A percentile compares a stretch with the other conserved stretches of the same genome.
Conservation (phyloP, 73 alveolate genomes). For the Symbiodinium pilosum region DNA sequence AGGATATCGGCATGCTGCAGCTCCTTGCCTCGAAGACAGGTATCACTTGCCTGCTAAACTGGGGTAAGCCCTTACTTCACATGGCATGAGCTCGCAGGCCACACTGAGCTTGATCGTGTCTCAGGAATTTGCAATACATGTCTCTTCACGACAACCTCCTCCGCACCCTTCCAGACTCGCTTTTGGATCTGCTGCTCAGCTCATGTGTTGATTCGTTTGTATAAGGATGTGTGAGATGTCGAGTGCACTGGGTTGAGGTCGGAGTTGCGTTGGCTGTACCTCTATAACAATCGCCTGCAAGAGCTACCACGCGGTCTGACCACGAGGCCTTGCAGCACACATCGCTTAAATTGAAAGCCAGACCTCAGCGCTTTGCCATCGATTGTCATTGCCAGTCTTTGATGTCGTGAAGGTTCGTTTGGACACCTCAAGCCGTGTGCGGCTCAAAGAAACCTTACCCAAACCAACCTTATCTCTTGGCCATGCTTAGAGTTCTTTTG, state of each 20-base stretch:
- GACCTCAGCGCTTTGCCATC: too few relatives aligned
- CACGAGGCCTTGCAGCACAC: too few relatives aligned
- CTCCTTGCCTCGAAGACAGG: neutral
- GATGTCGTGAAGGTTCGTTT: neutral
- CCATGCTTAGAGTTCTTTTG: neutral
- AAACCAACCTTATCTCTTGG: neutral
- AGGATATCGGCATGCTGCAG: constrained; percentile 45
- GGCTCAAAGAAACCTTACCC: neutral
- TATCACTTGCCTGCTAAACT: too few relatives aligned
- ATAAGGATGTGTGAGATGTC: neutral
- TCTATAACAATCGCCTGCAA: constrained; percentile 65
- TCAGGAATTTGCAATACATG: constrained; percentile 60
- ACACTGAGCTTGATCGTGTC: neutral
- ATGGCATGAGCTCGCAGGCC: too few relatives aligned
- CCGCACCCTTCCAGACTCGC: constrained; percentile 54
- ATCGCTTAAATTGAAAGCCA: too few relatives aligned
- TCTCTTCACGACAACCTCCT: constrained; percentile 67
- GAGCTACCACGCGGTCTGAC: neutral
- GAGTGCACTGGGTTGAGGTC: neutral
- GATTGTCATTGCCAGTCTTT: neutral
- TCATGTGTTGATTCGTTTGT: neutral
- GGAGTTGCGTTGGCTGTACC: constrained; percentile 79
- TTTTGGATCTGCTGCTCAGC: constrained; percentile 33
- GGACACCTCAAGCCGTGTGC: neutral
- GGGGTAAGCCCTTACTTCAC: neutral